Percentiles rank a stretch among this genome's conserved stretches.
These are phyloP conservation scores for Tolypocladium pustulatum DNA, from an alignment of 2,329 filamentous ascomycete genomes.

Conservation along the genomic window DNA sequence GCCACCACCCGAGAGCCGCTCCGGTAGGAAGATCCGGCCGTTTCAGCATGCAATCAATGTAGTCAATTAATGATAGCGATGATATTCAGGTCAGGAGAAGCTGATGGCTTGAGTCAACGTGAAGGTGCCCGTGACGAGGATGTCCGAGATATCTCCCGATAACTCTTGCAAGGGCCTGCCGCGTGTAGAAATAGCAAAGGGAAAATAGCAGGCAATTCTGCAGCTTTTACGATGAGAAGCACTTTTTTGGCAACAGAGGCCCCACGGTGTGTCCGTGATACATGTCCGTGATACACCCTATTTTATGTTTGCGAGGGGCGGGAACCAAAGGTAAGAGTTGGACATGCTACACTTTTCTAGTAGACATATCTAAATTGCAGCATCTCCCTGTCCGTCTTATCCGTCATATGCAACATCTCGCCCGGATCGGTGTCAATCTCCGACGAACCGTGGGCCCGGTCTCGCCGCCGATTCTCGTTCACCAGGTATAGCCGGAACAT, in stretches of 20 bases:
- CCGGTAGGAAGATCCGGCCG: neutral
- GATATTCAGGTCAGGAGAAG: neutral
- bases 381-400: conserved; percentile 47
- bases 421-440: neutral
- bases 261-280: too few species aligned
- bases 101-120: neutral
- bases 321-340: too few species aligned
- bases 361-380: conserved; percentile 25
- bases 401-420: conserved; percentile 16
- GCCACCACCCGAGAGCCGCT: neutral
- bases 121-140: too few species aligned
- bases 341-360: neutral
- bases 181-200: too few species aligned
- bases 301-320: too few species aligned
- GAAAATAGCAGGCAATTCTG: too few species aligned
- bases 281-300: too few species aligned
- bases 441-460: conserved; percentile 11
- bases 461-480: conserved; percentile 42
- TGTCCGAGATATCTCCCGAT: neutral
- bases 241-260: too few species aligned
- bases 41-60: neutral
- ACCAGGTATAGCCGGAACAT: conserved; percentile 39
- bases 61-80: neutral
- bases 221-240: too few species aligned
- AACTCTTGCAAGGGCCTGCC: too few species aligned